phyloP scores from a whole-genome alignment of 2,329 filamentous ascomycete species.

The Cladophialophora bantiana region DNA sequence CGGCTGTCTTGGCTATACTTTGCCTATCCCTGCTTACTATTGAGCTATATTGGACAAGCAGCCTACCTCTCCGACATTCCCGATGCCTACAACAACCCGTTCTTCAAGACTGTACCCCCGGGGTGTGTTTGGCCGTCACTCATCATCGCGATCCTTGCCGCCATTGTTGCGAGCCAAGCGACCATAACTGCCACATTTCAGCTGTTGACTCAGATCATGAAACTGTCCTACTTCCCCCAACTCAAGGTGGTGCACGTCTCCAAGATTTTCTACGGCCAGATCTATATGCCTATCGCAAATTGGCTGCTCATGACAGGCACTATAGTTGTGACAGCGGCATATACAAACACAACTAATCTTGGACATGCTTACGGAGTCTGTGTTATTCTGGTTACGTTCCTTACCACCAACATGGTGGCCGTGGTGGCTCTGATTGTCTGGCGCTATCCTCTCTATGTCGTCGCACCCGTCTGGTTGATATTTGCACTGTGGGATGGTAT shows the following conservation, averaged over 20 bases:
- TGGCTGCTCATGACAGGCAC: slow-evolving; percentile 79
- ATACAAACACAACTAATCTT: slow-evolving; percentile 72
- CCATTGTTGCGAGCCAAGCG: slow-evolving; percentile 78
- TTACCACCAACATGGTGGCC: slow-evolving; percentile 71
- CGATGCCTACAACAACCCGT: slow-evolving; percentile 73
- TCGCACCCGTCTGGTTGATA: slow-evolving; percentile 67
- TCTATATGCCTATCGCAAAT: slow-evolving; percentile 78
- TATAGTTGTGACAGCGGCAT: slow-evolving; percentile 75
- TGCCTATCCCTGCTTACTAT: slow-evolving; percentile 69
- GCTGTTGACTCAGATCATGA: slow-evolving; percentile 75
- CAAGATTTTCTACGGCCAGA: slow-evolving; percentile 72
- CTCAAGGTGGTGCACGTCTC: slow-evolving; percentile 77
- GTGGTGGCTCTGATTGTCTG: slow-evolving; percentile 76
- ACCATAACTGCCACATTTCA: slow-evolving; percentile 80
- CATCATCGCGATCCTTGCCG: slow-evolving; percentile 72
- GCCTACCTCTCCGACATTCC: slow-evolving; percentile 70
- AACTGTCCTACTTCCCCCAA: slow-evolving; percentile 75
- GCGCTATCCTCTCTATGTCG: slow-evolving; percentile 64
- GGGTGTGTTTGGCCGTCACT: slow-evolving; percentile 73
- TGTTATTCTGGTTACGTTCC: slow-evolving; percentile 73
- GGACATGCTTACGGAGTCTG: slow-evolving; percentile 81
- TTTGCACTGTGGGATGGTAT: slow-evolving; percentile 73
- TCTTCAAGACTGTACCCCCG: slow-evolving; percentile 73
- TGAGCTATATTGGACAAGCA: slow-evolving; percentile 73
- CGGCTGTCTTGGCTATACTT: slow-evolving; percentile 75